Evolutionary conservation across 2,329 filamentous ascomycete species (phyloP).

Genomic region (Acrocalymma vagum): DNA sequence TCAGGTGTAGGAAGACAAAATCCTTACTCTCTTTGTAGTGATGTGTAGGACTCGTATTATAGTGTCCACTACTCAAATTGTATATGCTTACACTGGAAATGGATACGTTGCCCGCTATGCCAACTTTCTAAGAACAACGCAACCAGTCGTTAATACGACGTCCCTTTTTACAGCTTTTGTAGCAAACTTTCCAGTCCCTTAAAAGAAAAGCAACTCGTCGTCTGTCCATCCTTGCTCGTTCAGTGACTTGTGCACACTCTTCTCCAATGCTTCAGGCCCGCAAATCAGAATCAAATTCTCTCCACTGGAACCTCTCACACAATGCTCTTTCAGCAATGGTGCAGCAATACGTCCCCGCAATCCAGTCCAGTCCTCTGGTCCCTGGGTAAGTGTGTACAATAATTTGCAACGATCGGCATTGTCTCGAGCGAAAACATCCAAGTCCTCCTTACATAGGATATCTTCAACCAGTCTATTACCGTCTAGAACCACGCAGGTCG

Average conservation of each 20-base stretch:
- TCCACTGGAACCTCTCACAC: constrained; percentile 56
- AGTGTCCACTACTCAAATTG: too few relatives aligned
- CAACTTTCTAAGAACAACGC: too few relatives aligned
- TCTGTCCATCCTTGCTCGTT: constrained; percentile 74
- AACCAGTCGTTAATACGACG: too few relatives aligned
- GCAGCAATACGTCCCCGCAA: constrained; percentile 71
- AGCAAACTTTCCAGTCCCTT: neutral
- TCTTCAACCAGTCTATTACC: constrained; percentile 81
- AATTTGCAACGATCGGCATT: constrained; percentile 69
- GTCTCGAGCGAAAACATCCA: constrained; percentile 68
- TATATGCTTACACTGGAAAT: too few relatives aligned
- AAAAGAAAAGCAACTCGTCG: constrained; percentile 80
- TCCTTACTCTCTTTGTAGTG: too few relatives aligned
- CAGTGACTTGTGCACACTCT: constrained; percentile 66
- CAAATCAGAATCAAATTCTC: constrained; percentile 75
- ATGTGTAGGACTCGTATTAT: too few relatives aligned
- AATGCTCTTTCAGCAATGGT: constrained; percentile 68
- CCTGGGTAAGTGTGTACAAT: constrained; percentile 74
- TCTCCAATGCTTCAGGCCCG: constrained; percentile 79
- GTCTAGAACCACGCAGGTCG: constrained; percentile 76
- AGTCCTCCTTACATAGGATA: constrained; percentile 79
- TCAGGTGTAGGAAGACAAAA: too few relatives aligned
- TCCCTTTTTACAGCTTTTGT: too few relatives aligned
- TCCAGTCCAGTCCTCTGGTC: constrained; percentile 72
- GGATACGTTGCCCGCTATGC: too few relatives aligned